phyloP scores from a whole-genome alignment of 805 yeast genomes.

The Zygosaccharomyces bisporus region DNA sequence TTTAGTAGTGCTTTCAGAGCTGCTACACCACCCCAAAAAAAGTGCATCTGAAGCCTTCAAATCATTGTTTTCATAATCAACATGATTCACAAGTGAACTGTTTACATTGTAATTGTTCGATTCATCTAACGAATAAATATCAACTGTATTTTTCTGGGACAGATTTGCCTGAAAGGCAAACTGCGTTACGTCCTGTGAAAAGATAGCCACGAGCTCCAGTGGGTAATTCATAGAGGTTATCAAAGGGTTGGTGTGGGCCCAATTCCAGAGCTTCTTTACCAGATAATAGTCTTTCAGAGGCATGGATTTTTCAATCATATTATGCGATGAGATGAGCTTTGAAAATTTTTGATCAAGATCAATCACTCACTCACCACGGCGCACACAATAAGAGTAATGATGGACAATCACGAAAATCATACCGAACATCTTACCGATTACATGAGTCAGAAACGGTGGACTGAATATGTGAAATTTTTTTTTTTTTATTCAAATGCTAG shows the following conservation, averaged over 20 bases:
- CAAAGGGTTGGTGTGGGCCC: not conserved
- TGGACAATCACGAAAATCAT: not conserved
- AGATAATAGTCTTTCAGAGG: slow-evolving; percentile 3
- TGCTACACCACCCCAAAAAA: slow-evolving; percentile 31
- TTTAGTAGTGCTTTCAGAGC: slow-evolving; percentile 4
- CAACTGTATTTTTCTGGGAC: slow-evolving; percentile 35
- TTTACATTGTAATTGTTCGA: slow-evolving; percentile 25
- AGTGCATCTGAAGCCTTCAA: slow-evolving; percentile 26
- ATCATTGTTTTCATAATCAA: slow-evolving; percentile 35
- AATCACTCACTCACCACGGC: slow-evolving; percentile 8
- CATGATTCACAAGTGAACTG: slow-evolving; percentile 31
- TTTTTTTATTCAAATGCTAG: not conserved
- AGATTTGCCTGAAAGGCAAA: slow-evolving; percentile 35
- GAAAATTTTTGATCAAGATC: slow-evolving; percentile 13
- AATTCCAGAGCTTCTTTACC: slow-evolving; percentile 4
- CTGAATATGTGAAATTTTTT: not conserved
- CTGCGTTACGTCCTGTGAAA: slow-evolving; percentile 31
- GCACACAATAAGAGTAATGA: not conserved
- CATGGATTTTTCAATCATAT: not conserved
- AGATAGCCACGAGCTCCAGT: slow-evolving; percentile 25
- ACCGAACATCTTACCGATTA: not conserved
- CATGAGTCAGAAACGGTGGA: not conserved
- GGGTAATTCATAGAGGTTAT: slow-evolving; percentile 14
- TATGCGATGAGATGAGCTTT: slow-evolving; percentile 24
- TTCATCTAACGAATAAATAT: slow-evolving; percentile 33